A percentile compares a stretch with the other conserved stretches of the same genome.
These are phyloP conservation scores for Linum tenue DNA, from an alignment of 345 rosid genomes.

Conservation along the genomic window DNA sequence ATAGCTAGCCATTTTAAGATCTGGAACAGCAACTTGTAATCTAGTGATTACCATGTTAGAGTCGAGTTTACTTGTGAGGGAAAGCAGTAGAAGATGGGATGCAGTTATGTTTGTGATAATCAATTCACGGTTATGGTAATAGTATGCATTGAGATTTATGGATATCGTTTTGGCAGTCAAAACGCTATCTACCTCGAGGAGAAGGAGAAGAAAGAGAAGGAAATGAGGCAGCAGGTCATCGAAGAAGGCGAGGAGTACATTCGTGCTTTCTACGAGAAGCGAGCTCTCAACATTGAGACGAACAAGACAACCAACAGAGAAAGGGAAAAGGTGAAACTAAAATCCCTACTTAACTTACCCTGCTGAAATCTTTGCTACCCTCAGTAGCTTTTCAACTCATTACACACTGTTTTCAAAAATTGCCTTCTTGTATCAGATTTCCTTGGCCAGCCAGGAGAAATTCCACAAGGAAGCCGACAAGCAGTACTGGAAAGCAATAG, in stretches of 20 bases:
- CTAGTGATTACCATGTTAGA: background rate
- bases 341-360: background rate
- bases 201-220: constrained; percentile 29
- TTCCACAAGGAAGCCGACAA: constrained; percentile 28
- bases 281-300: constrained; percentile 25
- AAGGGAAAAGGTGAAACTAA: constrained; percentile 20
- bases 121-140: background rate
- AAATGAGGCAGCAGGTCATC: constrained; percentile 27
- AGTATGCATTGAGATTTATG: background rate
- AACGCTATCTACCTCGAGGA: constrained; percentile 28
- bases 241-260: constrained; percentile 23
- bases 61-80: background rate
- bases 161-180: constrained; percentile 8
- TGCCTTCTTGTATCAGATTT: constrained; percentile 14
- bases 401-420: background rate
- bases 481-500: constrained; percentile 30
- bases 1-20: background rate
- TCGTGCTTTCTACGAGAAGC: constrained; percentile 25
- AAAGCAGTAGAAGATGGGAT: background rate
- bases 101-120: background rate
- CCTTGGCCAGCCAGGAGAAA: constrained; percentile 23
- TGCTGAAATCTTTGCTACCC: background rate
- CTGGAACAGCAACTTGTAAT: background rate
- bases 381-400: background rate
- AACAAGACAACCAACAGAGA: constrained; percentile 22